Evolutionary conservation across 306 rosid species (phyloP).

Genomic region (Astragalus membranaceus): DNA sequence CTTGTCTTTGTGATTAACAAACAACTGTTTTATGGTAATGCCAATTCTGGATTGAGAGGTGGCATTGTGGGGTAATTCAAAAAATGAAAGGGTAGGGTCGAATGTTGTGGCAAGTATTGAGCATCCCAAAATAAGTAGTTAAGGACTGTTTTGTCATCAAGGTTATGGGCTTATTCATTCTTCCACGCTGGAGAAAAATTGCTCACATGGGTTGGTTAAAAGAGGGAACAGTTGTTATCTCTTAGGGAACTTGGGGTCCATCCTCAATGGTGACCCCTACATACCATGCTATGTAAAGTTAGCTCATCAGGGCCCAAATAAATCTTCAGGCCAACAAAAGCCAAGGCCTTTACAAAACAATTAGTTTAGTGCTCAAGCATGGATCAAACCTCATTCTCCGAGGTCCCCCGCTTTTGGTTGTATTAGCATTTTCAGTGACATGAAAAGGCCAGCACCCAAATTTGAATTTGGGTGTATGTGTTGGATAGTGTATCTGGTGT

Average conservation of each 20-base stretch:
- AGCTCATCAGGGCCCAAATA: background rate
- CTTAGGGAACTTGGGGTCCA: constrained; percentile 9
- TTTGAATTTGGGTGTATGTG: too few relatives aligned
- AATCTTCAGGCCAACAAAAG: background rate
- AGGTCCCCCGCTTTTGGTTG: too few relatives aligned
- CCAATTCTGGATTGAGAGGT: constrained; percentile 1
- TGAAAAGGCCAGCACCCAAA: too few relatives aligned
- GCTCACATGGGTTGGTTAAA: constrained; percentile 35
- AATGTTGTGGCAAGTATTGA: constrained; percentile 33
- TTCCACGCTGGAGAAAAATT: constrained; percentile 9
- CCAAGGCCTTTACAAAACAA: too few relatives aligned
- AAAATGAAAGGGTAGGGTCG: constrained; percentile 29
- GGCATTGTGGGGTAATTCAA: constrained; percentile 1
- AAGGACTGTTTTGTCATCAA: constrained; percentile 30
- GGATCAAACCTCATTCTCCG: too few relatives aligned
- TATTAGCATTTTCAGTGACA: too few relatives aligned
- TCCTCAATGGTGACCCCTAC: constrained; percentile 10
- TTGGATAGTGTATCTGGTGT: too few relatives aligned
- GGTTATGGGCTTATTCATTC: constrained; percentile 11
- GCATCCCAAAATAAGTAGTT: constrained; percentile 13
- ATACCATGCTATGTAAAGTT: constrained; percentile 6
- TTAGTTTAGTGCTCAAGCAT: too few relatives aligned
- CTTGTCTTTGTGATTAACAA: constrained; percentile 18
- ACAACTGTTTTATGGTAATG: constrained; percentile 7
- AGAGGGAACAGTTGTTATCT: background rate